Base-by-base conservation (phyloP, 208 protist genomes). In the Crithidia fasciculata region DNA sequence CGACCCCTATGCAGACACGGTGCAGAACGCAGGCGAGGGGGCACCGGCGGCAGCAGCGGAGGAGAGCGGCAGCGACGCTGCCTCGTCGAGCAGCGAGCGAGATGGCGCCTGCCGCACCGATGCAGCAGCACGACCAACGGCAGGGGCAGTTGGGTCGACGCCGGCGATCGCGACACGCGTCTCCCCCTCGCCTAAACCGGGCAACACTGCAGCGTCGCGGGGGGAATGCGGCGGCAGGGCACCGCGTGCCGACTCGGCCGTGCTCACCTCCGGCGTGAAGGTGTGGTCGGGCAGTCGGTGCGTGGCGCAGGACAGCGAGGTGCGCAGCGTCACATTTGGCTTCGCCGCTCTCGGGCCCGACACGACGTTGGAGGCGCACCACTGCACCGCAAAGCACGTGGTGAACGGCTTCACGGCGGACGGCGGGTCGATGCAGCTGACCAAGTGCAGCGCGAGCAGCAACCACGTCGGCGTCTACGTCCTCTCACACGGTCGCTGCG, bases 341-440 rank as follows among this genome's bases (percentile, higher is more conserved):
- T 89, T 89, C 59, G 90, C 85, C 37, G 87, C 82, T 39, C 82
- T 92, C 65, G 90, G 87, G 8, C 85, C 89, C 2, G 83, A 81
- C 5, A 80, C 89, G 16, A 50, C 61, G 18, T 59, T 94, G 19
- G 78, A 92, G 19, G 89, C 85, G 5, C 72, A 78, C 58, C 76
- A 82, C 72, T 90, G 84, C 71, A 76, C 68, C 5, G 81, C 85
- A n/a, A 84, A 85, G 58, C 78, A 88, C 62, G 80, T 88, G 58
- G 75, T 84, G 10, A 92, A 92, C 72, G 90, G 90, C 59, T 93
- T 92, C 76, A 86, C 81, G 56, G 76, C 88, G 8, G 89, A 93
- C 43, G 79, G 84, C 62, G 82, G 82, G 5, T 76, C 72, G 47
- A 78, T 82, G 81, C 54, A 75, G 41, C 69, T 95, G 43, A 74